phyloP scores from a whole-genome alignment of 192 early-diverging fungal genomes.

The Rhizophagus prolifer region DNA sequence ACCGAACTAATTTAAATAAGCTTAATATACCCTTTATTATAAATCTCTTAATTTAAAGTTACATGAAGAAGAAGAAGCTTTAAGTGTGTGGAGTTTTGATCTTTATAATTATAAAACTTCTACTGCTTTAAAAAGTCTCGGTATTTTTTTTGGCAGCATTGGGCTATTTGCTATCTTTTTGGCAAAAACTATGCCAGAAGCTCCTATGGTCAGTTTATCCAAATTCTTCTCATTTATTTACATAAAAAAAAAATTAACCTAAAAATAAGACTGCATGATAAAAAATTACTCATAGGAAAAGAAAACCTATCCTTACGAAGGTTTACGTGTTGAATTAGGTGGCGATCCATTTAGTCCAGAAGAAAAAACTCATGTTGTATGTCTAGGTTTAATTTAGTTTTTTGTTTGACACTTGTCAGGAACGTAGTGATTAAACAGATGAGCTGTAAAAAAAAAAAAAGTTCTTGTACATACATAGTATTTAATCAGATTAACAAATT shows the following conservation, averaged over 20 bases:
- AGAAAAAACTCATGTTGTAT: not conserved
- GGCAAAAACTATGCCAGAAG: not conserved
- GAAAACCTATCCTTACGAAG: slow-evolving; percentile 10
- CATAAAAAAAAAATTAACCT: not conserved
- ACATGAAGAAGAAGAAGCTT: slow-evolving; percentile 22
- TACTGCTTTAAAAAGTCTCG: not conserved
- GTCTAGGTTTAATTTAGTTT: not conserved
- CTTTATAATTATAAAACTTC: slow-evolving; percentile 2
- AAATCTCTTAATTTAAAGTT: not conserved
- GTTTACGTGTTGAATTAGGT: slow-evolving; percentile 24
- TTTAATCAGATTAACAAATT: too few relatives aligned
- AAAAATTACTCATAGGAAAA: not conserved
- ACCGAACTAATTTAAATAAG: not conserved
- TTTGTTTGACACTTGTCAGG: not conserved
- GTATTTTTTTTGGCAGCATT: not conserved
- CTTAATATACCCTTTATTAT: not conserved
- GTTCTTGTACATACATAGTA: too few relatives aligned
- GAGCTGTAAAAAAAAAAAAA: too few relatives aligned
- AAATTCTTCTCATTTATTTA: not conserved
- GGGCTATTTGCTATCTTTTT: not conserved
- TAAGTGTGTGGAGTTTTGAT: slow-evolving; percentile 11
- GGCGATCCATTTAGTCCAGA: not conserved
- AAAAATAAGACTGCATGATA: not conserved
- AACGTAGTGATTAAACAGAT: not conserved
- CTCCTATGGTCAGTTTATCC: not conserved